phyloP scores from a whole-genome alignment of 768 basidiomycete genomes.

The Mycena pura region DNA sequence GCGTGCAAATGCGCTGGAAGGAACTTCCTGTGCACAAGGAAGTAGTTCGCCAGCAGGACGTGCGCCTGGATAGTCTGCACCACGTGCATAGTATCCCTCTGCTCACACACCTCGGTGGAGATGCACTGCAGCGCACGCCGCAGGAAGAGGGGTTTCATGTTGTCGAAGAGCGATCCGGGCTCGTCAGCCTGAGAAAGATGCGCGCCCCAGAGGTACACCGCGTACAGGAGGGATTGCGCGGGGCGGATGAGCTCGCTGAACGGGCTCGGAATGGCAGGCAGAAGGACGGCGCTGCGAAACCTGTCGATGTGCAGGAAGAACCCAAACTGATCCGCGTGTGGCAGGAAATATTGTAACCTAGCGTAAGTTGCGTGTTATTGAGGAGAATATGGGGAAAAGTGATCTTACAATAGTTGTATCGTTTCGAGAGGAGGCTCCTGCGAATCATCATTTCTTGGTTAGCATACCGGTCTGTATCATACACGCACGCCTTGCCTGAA shows the following conservation, averaged over 20 bases:
- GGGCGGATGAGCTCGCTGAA: slow-evolving; percentile 4
- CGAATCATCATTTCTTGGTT: too few species aligned
- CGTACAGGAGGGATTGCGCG: slow-evolving; percentile 3
- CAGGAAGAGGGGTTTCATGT: neutral
- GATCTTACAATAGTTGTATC: neutral
- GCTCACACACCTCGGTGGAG: neutral
- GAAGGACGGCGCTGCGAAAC: slow-evolving; percentile 1
- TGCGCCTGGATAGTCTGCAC: slow-evolving; percentile 14
- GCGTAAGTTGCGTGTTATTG: neutral
- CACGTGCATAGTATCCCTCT: neutral
- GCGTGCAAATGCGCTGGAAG: slow-evolving; percentile 2
- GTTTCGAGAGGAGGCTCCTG: slow-evolving; percentile 9
- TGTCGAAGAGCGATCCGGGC: neutral
- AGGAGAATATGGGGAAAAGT: neutral
- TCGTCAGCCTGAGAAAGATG: neutral
- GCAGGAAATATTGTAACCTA: slow-evolving; percentile 6
- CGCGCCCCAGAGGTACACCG: slow-evolving; percentile 13
- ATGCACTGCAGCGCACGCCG: neutral
- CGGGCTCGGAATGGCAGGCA: neutral
- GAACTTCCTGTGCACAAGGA: neutral
- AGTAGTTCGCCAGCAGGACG: slow-evolving; percentile 10
- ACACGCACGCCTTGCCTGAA: neutral
- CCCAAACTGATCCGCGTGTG: neutral
- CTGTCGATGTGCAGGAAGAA: slow-evolving; percentile 13
- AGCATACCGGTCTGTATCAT: neutral